phyloP scores from a whole-genome alignment of 2,329 filamentous ascomycete species.

The Diplodia mutila region DNA sequence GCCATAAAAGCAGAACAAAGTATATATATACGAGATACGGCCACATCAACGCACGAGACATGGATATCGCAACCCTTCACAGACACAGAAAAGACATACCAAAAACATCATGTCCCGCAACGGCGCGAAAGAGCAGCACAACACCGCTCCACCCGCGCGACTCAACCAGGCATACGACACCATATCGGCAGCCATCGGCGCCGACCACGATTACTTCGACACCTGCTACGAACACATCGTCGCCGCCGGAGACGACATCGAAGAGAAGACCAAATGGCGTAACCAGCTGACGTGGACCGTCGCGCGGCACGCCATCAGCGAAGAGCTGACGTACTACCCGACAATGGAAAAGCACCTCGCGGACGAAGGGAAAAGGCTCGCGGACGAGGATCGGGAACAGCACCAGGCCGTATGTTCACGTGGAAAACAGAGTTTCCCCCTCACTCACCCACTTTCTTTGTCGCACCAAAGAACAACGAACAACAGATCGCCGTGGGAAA shows the following conservation, averaged over 20 bases:
- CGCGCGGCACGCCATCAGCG: constrained; percentile 29
- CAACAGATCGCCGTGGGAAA: no score
- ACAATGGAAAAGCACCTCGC: constrained; percentile 27
- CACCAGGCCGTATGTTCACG: constrained; percentile 25
- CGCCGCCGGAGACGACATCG: not conserved
- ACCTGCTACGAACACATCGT: not conserved
- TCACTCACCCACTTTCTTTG: no score
- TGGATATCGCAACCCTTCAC: no score
- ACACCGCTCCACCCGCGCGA: not conserved
- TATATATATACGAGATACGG: not conserved
- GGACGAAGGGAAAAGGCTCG: not conserved
- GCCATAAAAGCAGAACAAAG: no score
- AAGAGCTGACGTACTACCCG: constrained; percentile 30
- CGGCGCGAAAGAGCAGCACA: not conserved
- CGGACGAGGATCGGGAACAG: constrained; percentile 27
- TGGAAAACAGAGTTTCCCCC: no score
- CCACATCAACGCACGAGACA: no score
- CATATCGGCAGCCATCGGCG: not conserved
- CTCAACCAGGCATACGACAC: not conserved
- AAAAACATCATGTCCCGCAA: not conserved
- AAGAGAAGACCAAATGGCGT: constrained; percentile 29
- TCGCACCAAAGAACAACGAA: no score
- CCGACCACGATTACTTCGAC: not conserved
- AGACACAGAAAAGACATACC: no score
- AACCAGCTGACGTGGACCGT: constrained; percentile 28